Percentiles rank a stretch among this genome's conserved stretches.
phyloP scores from a whole-genome alignment of 306 rosid genomes.

The Mucuna pruriens region DNA sequence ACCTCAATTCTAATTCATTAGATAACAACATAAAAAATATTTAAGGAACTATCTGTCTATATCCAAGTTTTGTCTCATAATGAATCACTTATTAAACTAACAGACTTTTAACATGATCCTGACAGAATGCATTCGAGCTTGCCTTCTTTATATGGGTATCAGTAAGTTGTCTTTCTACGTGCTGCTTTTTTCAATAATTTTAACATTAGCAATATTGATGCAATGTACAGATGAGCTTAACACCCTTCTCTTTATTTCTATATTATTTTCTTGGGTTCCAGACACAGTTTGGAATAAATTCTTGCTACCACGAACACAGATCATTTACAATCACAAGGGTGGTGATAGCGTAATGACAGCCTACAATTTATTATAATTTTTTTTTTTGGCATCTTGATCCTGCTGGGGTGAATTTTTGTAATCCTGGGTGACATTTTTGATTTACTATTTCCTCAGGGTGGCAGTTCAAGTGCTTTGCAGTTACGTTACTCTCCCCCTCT shows the following conservation, averaged over 20 bases:
- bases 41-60: no score
- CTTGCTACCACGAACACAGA: slow-evolving; percentile 24
- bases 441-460: slow-evolving; percentile 13
- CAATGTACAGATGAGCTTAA: not conserved
- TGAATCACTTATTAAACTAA: not conserved
- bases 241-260: not conserved
- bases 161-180: slow-evolving; percentile 12
- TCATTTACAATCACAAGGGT: slow-evolving; percentile 13
- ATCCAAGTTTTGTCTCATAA: no score
- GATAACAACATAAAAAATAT: no score
- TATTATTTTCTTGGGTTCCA: not conserved
- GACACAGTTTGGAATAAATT: slow-evolving; percentile 32
- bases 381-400: not conserved
- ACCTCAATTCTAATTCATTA: no score
- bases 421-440: not conserved
- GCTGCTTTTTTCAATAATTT: not conserved
- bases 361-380: not conserved
- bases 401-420: not conserved
- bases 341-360: slow-evolving; percentile 9
- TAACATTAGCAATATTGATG: not conserved
- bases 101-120: not conserved
- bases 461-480: slow-evolving; percentile 14
- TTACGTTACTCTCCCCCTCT: slow-evolving; percentile 20
- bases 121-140: slow-evolving; percentile 30
- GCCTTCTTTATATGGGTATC: slow-evolving; percentile 30